Evolutionary conservation across 768 basidiomycete species (phyloP), one percentile per base, ranked within the genome.

Genomic region (Baorangia bicolor): DNA sequence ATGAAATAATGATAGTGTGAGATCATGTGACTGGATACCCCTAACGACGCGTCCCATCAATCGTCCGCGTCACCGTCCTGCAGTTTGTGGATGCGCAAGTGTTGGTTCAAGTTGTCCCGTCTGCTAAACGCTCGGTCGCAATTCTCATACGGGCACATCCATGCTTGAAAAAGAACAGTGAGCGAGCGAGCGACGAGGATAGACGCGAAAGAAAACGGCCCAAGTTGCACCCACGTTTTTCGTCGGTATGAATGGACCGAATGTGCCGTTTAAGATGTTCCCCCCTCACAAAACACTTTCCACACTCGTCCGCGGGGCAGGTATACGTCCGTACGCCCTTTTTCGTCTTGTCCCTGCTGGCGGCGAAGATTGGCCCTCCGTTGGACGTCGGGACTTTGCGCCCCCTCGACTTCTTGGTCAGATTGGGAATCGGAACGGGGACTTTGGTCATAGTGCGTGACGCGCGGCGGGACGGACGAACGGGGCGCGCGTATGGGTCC

Each of bases 211-310:
- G 18, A 31, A 21, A 48, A 16, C 9, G 23, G 25, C 1, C 2
- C 42, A 35, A 30, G 11, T 16, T 8, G n/a, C 2, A 78, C 90
- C 72, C 61, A 92, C 91, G 88, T 77, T 88, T 91, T 64, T 92
- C 90, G 61, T 89, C 76, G 2, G 91, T 92, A 70, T 94, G 91
- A 46, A 94, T 86, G 51, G 85, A 86, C 55, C 86, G 71, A 20
- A 92, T 80, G 73, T 93, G 92, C 27, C 92, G 75, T 73, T 92
- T 91, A 54, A 94, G 74, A 69, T 94, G 92, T 62, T 92, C 90
- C 2, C 85, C 82, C 2, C 92, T 77, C 35, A 82, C 82, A 63
- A 94, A 94, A 53, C 85, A 85, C 74, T 92, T 92, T 18, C 83
- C 84, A 62, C 92, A 94, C 1, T 82, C 88, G 1, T 81, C 74